Conservation (phyloP, 1,284 basidiomycete species). For the Blastosporella zonata region DNA sequence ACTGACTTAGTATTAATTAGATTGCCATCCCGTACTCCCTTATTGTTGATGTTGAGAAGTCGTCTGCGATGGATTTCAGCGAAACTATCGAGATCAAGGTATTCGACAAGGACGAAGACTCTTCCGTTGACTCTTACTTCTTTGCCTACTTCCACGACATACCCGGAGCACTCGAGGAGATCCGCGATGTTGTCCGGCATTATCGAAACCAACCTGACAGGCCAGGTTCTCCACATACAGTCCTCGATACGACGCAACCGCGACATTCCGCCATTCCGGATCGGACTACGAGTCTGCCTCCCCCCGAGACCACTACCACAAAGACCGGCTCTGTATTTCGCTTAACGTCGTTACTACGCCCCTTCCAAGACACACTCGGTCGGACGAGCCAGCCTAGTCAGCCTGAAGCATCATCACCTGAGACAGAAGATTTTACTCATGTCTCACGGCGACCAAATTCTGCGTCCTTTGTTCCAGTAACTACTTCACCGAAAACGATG, state of each 20-base stretch:
- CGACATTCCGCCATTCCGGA: conserved; percentile 39
- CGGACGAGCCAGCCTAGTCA: conserved; percentile 32
- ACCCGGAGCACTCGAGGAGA: conserved; percentile 70
- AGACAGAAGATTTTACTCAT: conserved; percentile 67
- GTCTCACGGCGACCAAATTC: conserved; percentile 52
- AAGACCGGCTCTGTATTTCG: conserved; percentile 49
- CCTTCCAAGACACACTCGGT: conserved; percentile 54
- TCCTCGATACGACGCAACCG: conserved; percentile 67
- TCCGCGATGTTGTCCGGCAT: conserved; percentile 68
- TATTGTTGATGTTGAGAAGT: conserved; percentile 86
- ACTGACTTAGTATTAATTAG: conserved; percentile 36
- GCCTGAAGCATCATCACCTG: conserved; percentile 34
- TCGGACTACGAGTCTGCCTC: conserved; percentile 36
- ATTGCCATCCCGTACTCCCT: conserved; percentile 93
- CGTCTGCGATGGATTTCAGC: conserved; percentile 87
- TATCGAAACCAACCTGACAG: conserved; percentile 45
- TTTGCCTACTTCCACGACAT: conserved; percentile 90
- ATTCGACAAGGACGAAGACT: conserved; percentile 76
- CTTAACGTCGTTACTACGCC: conserved; percentile 58
- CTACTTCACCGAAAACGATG: conserved; percentile 35
- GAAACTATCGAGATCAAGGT: conserved; percentile 94
- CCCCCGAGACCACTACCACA: conserved; percentile 24
- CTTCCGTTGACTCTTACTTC: conserved; percentile 86
- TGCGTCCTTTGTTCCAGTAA: conserved; percentile 60
- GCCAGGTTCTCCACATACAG: conserved; percentile 35